A percentile compares a stretch with the other conserved stretches of the same genome.
Evolutionary conservation across 352 stramenopile species (phyloP).

Genomic region (Phytophthora sansomeana): DNA sequence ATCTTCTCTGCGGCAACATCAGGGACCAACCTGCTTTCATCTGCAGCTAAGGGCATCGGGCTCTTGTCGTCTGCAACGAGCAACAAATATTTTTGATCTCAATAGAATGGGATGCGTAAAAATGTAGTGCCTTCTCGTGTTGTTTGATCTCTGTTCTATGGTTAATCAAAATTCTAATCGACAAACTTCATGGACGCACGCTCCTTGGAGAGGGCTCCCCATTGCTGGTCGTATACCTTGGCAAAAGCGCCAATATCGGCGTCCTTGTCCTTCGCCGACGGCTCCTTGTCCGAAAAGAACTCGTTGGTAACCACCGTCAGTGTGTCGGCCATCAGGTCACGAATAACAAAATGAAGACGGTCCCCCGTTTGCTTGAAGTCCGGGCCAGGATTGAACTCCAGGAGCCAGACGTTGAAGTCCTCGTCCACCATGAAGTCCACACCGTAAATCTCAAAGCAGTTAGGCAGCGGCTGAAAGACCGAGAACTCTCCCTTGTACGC

Average conservation of each 20-base stretch:
- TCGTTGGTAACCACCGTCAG: slow-evolving; percentile 62
- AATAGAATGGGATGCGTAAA: slow-evolving; percentile 16
- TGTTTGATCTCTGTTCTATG: slow-evolving; percentile 36
- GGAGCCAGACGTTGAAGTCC: slow-evolving; percentile 70
- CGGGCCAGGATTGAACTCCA: slow-evolving; percentile 81
- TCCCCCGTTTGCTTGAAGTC: slow-evolving; percentile 82
- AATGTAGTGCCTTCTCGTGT: slow-evolving; percentile 13
- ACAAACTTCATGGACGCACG: slow-evolving; percentile 64
- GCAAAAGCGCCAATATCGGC: slow-evolving; percentile 46
- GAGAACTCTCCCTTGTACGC: slow-evolving; percentile 81
- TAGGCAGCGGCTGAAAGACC: slow-evolving; percentile 72
- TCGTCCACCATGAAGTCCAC: slow-evolving; percentile 82
- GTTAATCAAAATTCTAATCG: slow-evolving; percentile 34
- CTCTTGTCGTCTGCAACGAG: slow-evolving; percentile 80
- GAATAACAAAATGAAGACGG: slow-evolving; percentile 67
- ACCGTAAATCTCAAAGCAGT: slow-evolving; percentile 83
- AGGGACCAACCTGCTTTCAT: slow-evolving; percentile 69
- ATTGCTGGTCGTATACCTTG: slow-evolving; percentile 69
- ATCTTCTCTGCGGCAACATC: slow-evolving; percentile 69
- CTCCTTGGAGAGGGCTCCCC: slow-evolving; percentile 55
- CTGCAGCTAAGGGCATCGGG: slow-evolving; percentile 84
- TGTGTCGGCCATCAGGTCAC: slow-evolving; percentile 67
- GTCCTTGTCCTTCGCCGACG: slow-evolving; percentile 24
- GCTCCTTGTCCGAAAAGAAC: slow-evolving; percentile 47
- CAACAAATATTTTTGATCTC: slow-evolving; percentile 72